Evolutionary conservation across 2,329 filamentous ascomycete species (phyloP).

Genomic region (Escovopsis sp.): DNA sequence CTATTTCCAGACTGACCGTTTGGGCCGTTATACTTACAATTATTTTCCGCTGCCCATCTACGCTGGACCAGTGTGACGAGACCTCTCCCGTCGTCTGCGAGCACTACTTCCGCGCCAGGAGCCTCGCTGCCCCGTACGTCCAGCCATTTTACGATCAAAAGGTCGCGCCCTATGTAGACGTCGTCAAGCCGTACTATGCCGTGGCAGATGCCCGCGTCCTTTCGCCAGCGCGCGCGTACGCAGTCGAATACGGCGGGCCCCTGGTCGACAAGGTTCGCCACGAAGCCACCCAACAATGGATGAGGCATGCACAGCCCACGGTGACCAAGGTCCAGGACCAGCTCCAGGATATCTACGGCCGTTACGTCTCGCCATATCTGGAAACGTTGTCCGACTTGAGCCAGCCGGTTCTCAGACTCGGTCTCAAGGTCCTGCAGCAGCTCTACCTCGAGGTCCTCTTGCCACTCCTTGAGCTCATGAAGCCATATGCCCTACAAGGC

Average conservation of each 20-base stretch:
- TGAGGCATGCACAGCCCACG: constrained; percentile 61
- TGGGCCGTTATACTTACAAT: constrained; percentile 80
- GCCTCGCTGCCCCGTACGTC: constrained; percentile 53
- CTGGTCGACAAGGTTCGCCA: constrained; percentile 50
- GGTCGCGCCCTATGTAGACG: constrained; percentile 66
- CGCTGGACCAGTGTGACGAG: constrained; percentile 49
- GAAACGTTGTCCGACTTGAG: constrained; percentile 40
- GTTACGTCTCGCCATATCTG: constrained; percentile 59
- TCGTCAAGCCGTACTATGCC: constrained; percentile 60
- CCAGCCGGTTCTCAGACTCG: constrained; percentile 58
- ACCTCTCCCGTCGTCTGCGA: constrained; percentile 66
- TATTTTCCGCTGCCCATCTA: constrained; percentile 67
- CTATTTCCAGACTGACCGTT: constrained; percentile 45
- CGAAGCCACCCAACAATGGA: constrained; percentile 61
- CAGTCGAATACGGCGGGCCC: constrained; percentile 61
- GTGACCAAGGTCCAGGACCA: constrained; percentile 48
- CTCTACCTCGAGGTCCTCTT: constrained; percentile 59
- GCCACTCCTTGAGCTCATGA: constrained; percentile 58
- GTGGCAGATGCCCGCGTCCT: constrained; percentile 48
- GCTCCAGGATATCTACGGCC: constrained; percentile 51
- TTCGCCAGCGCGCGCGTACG: constrained; percentile 49
- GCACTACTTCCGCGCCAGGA: constrained; percentile 57
- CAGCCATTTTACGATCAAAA: constrained; percentile 78
- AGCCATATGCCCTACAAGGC: constrained; percentile 56
- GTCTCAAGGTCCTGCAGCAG: constrained; percentile 45